Evolutionary conservation across 495 filamentous ascomycete species (phyloP), one percentile per base, ranked within the genome.

Genomic region (Neurospora sp.): DNA sequence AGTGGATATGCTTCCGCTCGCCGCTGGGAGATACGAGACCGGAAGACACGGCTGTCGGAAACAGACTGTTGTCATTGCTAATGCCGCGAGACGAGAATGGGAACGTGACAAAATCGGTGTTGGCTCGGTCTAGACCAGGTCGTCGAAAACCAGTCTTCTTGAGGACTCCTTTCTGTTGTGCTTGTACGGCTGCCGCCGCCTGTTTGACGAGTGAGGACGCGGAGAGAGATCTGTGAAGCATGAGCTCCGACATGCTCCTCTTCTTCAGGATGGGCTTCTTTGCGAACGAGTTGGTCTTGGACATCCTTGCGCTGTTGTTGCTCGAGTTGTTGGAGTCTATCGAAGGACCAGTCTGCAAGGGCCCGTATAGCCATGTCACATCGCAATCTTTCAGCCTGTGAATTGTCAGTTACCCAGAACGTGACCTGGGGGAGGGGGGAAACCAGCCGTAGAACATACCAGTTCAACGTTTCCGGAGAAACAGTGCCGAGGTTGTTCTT

Each of bases 221-320:
- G 4, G 96, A 97, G 5, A 98, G 80, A 1, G 96, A 98, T 70
- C 89, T 87, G 81, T 97, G 96, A 3, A 99, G 87, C 87, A 99
- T 98, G 39, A 96, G 84, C 80, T 99, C 96, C 1, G 96, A 98
- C 81, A 97, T 93, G 77, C 92, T 97, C 70, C 95, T 89, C 84
- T 98, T 99, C 81, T 99, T 99, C 59, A 99, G 76, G 69, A 99
- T 99, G 0, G 96, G 94, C 81, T 98, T 98, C 81, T 94, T 85
- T 69, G 91, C 79, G 75, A 94, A 96, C 0, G 94, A 94, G 75
- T 89, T 93, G 40, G 89, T 93, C 72, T 92, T 94, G 16, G 93
- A 94, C 10, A 97, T 78, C 73, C 78, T 74, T 31, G 84, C 81
- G 68, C 84, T 86, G 73, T 76, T 82, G n/a, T 80, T 77, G 27